Base-by-base conservation (phyloP, 202 grass and related monocot genomes). In the Schoenoplectus tabernaemontani region DNA sequence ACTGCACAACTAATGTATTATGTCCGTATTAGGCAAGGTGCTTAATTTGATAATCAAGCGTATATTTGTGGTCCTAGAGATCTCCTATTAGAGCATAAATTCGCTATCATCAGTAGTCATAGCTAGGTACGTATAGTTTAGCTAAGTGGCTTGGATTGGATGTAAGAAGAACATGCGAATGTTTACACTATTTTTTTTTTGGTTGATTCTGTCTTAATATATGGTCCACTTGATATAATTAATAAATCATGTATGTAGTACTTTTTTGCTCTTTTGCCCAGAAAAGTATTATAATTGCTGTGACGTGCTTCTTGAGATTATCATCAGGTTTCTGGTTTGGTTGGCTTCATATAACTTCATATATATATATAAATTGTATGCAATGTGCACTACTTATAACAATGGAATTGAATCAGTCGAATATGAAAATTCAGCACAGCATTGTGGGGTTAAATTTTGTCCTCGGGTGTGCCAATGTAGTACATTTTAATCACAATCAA, bases 11-110 rank as follows among this genome's bases (percentile, higher is more conserved):
- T 59, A 78, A 78, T 44, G 56, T 61, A 59, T 17, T 24, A 44
- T 59, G 76, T 39, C 76, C 4, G 76, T 62, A 78, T 61, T 60
- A 61, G 56, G 10, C 16, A 44, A 61, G 76, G 34, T 60, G 28
- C 46, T 53, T 74, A 53, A 54, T 74, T 53, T 74, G 26, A 74
- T 54, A 33, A 51, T 51, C 46, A 74, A 33, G 46, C 47, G 46
- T 74, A 74, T 74, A 74, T 61, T 33, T n/a, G 76, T 78, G 51
- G 70, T 74, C 70, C 70, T 74, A 33, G 13, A 54, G 70, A 74
- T 74, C 46, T 74, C 53, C 7, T 34, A 74, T 33, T 72, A 72
- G 6, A 72, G 6, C 8, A 72, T 53, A 53, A 6, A 68, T 17
- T 68, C 38, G 15, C 37, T 42, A 67, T 68, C 37, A 42, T 22